phyloP scores from a whole-genome alignment of 2,329 filamentous ascomycete genomes.

The Fusarium cicatricum region DNA sequence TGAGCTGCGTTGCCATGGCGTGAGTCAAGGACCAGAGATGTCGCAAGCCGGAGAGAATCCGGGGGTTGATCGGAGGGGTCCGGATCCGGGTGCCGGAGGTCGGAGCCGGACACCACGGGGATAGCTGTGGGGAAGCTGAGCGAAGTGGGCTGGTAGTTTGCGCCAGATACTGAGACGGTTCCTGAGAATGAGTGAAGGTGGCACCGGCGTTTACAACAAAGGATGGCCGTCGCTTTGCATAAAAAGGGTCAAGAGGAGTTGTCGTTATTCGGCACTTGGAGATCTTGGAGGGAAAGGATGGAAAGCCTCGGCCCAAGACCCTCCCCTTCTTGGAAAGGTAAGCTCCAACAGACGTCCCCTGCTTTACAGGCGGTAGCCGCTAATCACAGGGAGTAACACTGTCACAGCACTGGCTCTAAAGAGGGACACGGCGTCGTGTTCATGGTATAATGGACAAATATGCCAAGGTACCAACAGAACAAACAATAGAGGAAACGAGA shows the following conservation, averaged over 20 bases:
- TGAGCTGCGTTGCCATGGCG: constrained; percentile 68
- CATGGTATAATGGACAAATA: no score
- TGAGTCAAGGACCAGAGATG: not conserved
- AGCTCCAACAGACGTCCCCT: no score
- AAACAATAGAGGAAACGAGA: no score
- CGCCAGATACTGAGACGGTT: not conserved
- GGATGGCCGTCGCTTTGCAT: not conserved
- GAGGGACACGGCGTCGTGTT: no score
- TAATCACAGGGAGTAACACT: not conserved
- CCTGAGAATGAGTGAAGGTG: not conserved
- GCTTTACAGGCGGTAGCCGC: not conserved
- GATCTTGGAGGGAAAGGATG: constrained; percentile 9
- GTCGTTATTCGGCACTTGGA: constrained; percentile 20
- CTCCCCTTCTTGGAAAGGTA: not conserved
- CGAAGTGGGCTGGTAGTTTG: not conserved
- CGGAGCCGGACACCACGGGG: constrained; percentile 18
- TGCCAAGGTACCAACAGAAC: no score
- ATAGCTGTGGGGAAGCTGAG: constrained; percentile 9
- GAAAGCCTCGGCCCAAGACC: constrained; percentile 36
- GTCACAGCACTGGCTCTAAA: no score
- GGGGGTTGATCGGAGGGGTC: constrained; percentile 19
- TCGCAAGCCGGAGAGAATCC: not conserved
- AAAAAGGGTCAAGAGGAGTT: not conserved
- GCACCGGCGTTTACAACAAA: not conserved
- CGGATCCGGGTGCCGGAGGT: constrained; percentile 23